Base-by-base conservation (phyloP, 345 rosid genomes). In the Populus alba region DNA sequence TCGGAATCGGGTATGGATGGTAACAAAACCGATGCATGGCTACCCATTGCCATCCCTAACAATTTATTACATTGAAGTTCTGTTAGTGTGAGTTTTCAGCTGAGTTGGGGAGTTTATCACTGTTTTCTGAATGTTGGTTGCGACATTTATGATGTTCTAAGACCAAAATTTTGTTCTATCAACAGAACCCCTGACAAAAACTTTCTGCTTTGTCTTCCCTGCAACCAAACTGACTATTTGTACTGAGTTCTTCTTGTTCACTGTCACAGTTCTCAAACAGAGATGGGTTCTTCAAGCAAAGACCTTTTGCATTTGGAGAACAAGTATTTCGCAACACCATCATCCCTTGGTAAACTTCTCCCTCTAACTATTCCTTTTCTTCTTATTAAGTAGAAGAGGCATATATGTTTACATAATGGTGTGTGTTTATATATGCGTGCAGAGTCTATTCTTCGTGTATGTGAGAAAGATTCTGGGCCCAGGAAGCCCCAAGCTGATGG, bases 381-480 rank as follows among this genome's bases (percentile, higher is more conserved):
- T 8, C 29, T 6, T 45, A 7, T 29, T 45, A 23, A 39, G 9
- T 27, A 15, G 15, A 49, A n/a, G 27, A 57, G 62, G 23, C 25
- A 8, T 49, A 13, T 68, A 38, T 13, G 22, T 77, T 8, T 67
- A 8, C 75, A 20, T 45, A 10, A 65, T 29, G 12, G 12, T 29
- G 20, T 65, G 16, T 78, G 65, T 41, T 41, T 41, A 41, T 41
- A 41, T 2, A 10, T 10, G 45, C 59, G 20, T 79, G 65, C 83
- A 89, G 92, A 90, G 81, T 87, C 91, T 55, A 66, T 85, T 0
- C 83, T 89, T 81, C 84, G 83, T 67, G 75, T 90, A 0, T 68
- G 85, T 68, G 66, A 72, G 9, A 84, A 84, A 68, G 77, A 70
- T 20, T 80, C 81, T 0, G 29, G 11, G 1, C 47, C 85, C 41